A percentile compares a stretch with the other conserved stretches of the same genome.
phyloP scores from a whole-genome alignment of 176 grass and related monocot species.

The Eleusine indica region DNA sequence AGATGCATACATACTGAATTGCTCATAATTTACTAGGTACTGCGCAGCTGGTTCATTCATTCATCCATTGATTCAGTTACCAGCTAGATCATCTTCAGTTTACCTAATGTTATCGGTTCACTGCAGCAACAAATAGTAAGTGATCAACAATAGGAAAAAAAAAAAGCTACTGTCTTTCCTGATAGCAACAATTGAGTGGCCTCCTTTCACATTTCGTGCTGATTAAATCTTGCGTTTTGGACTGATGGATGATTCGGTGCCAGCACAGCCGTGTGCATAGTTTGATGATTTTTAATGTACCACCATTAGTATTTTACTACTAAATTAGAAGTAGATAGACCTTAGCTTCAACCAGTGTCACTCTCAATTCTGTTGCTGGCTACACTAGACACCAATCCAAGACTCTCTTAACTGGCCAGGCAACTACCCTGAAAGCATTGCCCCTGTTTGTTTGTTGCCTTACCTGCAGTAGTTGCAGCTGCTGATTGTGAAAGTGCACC shows the following conservation, averaged over 20 bases:
- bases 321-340: not conserved
- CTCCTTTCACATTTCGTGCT: not conserved
- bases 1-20: not conserved
- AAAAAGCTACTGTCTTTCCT: constrained; percentile 23
- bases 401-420: not conserved
- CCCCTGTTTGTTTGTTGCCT: not conserved
- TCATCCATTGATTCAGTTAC: not conserved
- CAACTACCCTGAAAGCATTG: not conserved
- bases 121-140: not conserved
- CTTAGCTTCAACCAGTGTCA: constrained; percentile 5
- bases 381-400: not conserved
- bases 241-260: not conserved
- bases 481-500: not conserved
- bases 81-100: not conserved
- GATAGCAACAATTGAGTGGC: not conserved
- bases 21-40: too few relatives aligned
- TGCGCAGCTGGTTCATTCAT: too few relatives aligned
- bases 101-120: not conserved
- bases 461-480: not conserved
- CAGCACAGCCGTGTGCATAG: not conserved
- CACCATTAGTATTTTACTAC: not conserved
- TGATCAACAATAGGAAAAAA: not conserved
- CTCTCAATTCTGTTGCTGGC: constrained; percentile 21
- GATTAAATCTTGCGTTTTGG: not conserved
- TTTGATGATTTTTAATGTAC: not conserved